Conservation (phyloP, 179 eudicot genomes). For the Spinacia oleracea region DNA sequence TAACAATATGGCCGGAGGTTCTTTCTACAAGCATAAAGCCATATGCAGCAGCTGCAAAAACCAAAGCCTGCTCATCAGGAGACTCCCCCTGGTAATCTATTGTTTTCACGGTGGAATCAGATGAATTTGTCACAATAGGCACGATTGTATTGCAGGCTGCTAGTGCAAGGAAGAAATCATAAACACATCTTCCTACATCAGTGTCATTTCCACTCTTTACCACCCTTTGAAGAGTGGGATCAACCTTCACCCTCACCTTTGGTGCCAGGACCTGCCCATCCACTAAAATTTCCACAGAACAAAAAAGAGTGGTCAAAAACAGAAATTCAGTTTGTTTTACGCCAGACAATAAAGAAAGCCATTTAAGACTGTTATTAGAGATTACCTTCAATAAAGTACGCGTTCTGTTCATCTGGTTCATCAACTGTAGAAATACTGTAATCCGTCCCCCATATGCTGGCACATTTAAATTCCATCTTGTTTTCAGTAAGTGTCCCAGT, state of each 20-base stretch:
- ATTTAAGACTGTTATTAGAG: background rate
- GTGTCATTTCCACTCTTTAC: conserved; percentile 44
- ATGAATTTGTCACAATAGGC: conserved; percentile 66
- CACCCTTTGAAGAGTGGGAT: conserved; percentile 57
- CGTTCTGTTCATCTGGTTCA: conserved; percentile 44
- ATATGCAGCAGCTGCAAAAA: conserved; percentile 95
- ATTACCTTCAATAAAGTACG: conserved; percentile 60
- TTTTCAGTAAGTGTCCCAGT: conserved; percentile 98
- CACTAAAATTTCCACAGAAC: conserved; percentile 45
- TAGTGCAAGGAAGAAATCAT: conserved; percentile 85
- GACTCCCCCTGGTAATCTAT: conserved; percentile 99
- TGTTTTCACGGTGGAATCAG: conserved; percentile 54
- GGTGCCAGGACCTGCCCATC: conserved; percentile 73
- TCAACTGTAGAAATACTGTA: conserved; percentile 47
- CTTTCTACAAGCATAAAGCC: conserved; percentile 91
- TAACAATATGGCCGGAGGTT: conserved; percentile 91
- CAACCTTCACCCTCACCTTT: conserved; percentile 84
- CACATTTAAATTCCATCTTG: conserved; percentile 97
- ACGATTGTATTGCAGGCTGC: conserved; percentile 99
- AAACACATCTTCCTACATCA: conserved; percentile 47
- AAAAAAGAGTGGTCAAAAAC: background rate
- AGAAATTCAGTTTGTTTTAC: background rate
- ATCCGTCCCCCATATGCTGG: conserved; percentile 84
- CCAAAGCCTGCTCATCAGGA: conserved; percentile 99
- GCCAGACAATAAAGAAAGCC: background rate